Evolutionary conservation across 1,284 basidiomycete genomes (phyloP), one percentile per base, ranked within the genome.

Genomic region (Exobasidium cylindrosporum): DNA sequence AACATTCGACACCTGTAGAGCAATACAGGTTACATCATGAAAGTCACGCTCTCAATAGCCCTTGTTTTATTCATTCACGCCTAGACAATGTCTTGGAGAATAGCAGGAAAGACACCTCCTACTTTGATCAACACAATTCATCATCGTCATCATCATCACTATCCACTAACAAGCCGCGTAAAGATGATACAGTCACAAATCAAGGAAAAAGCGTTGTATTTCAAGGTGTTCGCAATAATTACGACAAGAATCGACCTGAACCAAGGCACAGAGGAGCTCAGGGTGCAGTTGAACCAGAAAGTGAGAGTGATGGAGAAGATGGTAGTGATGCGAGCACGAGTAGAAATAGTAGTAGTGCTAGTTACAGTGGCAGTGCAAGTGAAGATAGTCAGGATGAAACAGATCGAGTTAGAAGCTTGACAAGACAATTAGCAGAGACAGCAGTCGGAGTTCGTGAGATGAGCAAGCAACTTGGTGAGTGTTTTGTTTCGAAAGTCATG

Each of bases 391-490:
- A 88, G n/a, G 86, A 87, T 47, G 86, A 85, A 61, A 85, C 85
- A 1, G 84, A 85, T 58, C 54, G 81, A 73, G 62, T 94, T 86
- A 68, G 75, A 28, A 75, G 69, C 76, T 82, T 97, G 70, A 97
- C 96, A 2, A 88, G 87, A 73, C 92, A 94, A 77, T 84, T 99
- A 17, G 96, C 95, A 6, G 94, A 95, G 83, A 99, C 95, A 14
- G 96, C 95, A 14, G 91, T 95, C 26, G 90, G 92, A 46, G 95
- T 98, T 28, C 86, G 95, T 56, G 96, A 98, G 82, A 95, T 97
- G 91, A 95, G 92, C 86, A 96, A 96, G 82, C 92, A 97, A 82
- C 88, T 99, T 40, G n/a, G n/a, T n/a, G 94, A 71, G 88, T 85
- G 47, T 43, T 69, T 13, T 23, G 10, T 13, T n/a, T 1, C 11